Evolutionary conservation across 768 basidiomycete genomes (phyloP), one percentile per base, ranked within the genome.

Genomic region (Phanerodontia chrysosporium): DNA sequence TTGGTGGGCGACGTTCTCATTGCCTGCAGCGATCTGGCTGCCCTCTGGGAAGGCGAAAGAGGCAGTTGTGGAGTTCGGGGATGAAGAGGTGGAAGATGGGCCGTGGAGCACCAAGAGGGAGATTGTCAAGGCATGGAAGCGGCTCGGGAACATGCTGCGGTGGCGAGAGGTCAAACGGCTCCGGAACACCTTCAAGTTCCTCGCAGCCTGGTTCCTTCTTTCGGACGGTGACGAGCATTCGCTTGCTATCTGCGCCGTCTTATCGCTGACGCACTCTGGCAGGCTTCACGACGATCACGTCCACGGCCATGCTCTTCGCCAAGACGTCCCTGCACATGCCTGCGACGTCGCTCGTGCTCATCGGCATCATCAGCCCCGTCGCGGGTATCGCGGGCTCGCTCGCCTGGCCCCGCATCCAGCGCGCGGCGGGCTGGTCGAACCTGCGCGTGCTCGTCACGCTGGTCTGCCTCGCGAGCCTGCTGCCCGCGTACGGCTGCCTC

Each of bases 211-310:
- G 95, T 95, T 97, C 70, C 79, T 98, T 13, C 82, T 98, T 24
- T 92, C 90, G 1, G 95, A 98, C 66, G 92, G 93, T 90, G 54
- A 45, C 82, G 72, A 29, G 5, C 16, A 21, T 39, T 10, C 9
- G 28, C n/a, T 13, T 45, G 57, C 49, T 9, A n/a, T 49, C 24
- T 32, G 27, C 39, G 10, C 10, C n/a, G 18, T 42, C 39, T 12
- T 51, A 51, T 32, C 49, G 39, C 39, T 42, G 39, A 42, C 39
- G 16, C 28, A 18, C 30, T 9, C 25, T 2, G 2, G 8, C 39
- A 92, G 92, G 88, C 1, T 95, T 95, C 73, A 92, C 95, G 2
- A 97, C 95, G 0, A 89, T 97, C 48, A 94, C 93, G 0, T 91
- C 91, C 0, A 93, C 92, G 0, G 92, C 96, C 0, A 83, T 98